Conservation (phyloP, 1,284 basidiomycete species). For the Takashimella tepidaria region DNA sequence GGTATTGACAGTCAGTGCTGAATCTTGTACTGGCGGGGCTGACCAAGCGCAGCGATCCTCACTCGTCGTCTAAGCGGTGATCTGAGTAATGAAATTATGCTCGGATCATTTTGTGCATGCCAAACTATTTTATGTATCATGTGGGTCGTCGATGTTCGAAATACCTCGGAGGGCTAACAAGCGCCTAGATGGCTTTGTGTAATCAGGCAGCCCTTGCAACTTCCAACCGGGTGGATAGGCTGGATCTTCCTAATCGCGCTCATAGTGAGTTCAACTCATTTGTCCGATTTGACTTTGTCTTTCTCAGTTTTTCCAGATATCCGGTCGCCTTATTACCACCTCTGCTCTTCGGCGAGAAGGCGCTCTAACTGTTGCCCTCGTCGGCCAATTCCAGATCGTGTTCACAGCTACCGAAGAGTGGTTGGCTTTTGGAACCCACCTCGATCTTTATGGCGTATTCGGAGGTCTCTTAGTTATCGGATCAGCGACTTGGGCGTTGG, state of each 20-base stretch:
- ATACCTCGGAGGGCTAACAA: background rate
- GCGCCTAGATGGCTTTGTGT: background rate
- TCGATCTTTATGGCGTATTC: background rate
- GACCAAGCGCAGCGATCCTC: background rate
- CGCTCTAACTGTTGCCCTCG: background rate
- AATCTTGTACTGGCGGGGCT: background rate
- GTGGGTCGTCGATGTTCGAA: background rate
- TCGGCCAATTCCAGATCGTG: background rate
- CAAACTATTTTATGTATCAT: background rate
- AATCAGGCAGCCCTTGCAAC: background rate
- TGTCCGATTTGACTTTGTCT: background rate
- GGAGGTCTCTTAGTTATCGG: background rate
- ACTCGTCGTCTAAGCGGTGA: background rate
- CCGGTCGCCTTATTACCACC: background rate
- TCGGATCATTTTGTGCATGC: background rate
- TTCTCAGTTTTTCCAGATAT: background rate
- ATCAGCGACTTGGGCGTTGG: background rate
- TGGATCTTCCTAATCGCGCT: too few species aligned
- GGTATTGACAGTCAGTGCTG: too few species aligned
- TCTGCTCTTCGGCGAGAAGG: background rate
- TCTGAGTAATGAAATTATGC: background rate
- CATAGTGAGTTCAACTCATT: too few species aligned
- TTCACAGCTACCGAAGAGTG: background rate
- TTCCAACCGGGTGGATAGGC: background rate
- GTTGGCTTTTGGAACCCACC: background rate